A percentile compares a stretch with the other conserved stretches of the same genome.
phyloP scores from a whole-genome alignment of 306 rosid genomes.

The Glycine tomentella region DNA sequence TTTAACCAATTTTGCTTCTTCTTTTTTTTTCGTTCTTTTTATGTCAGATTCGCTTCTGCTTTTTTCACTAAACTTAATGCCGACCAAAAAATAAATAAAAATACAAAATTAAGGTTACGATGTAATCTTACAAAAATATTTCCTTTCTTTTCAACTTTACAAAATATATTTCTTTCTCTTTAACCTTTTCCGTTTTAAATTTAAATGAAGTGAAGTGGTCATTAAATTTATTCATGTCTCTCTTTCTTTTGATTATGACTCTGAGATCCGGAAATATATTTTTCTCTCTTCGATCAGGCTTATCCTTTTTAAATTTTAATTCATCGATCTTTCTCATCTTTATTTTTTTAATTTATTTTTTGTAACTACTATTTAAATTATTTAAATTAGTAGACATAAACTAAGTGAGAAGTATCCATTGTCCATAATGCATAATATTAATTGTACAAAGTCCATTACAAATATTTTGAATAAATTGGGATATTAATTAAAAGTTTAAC shows the following conservation, averaged over 20 bases:
- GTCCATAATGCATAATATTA: background rate
- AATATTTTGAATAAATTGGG: background rate
- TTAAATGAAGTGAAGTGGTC: background rate
- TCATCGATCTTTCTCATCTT: background rate
- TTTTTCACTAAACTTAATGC: background rate
- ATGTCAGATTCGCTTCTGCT: background rate
- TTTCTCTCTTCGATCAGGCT: background rate
- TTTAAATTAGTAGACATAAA: background rate
- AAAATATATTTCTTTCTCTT: background rate
- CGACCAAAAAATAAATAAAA: background rate
- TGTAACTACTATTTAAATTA: background rate
- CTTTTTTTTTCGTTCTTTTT: background rate
- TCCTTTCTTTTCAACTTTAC: background rate
- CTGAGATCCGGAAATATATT: background rate
- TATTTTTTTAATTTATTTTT: background rate
- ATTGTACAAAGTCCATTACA: background rate
- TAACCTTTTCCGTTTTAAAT: background rate
- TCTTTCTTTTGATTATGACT: background rate
- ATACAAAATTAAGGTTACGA: background rate
- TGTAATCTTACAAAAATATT: conserved; percentile 10
- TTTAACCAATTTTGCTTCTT: conserved; percentile 1
- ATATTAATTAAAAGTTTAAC: background rate
- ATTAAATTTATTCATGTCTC: background rate
- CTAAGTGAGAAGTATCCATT: background rate
- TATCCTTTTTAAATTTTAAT: background rate